Percentiles rank a stretch among this genome's conserved stretches.
These are phyloP conservation scores for Naematelia aurantialba DNA, from an alignment of 768 basidiomycete genomes.

Conservation along the genomic window DNA sequence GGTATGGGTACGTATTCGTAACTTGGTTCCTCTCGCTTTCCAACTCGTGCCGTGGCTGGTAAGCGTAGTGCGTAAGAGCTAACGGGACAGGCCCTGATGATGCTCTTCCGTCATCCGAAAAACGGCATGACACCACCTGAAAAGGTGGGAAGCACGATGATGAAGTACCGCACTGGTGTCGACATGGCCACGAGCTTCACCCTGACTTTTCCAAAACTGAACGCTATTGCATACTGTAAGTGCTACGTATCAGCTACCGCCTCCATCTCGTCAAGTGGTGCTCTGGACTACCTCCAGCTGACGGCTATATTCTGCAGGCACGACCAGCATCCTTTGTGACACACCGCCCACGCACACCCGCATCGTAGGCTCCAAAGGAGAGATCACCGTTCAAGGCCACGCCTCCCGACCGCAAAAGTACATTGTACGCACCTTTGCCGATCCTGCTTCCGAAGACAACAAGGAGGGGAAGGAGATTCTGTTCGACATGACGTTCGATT, in stretches of 20 bases:
- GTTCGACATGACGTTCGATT: constrained; percentile 21
- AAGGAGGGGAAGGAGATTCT: background rate
- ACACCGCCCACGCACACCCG: constrained; percentile 17
- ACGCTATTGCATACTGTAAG: constrained; percentile 22
- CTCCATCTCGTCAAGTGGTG: background rate
- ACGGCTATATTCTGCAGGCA: constrained; percentile 14
- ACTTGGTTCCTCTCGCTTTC: background rate
- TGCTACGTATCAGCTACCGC: background rate
- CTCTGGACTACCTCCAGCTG: background rate
- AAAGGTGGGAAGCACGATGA: constrained; percentile 26
- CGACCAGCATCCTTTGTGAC: constrained; percentile 22
- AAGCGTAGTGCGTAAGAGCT: no score
- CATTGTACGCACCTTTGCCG: constrained; percentile 15
- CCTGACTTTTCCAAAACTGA: constrained; percentile 29
- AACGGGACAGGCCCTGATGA: constrained; percentile 34
- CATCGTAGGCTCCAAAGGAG: constrained; percentile 39
- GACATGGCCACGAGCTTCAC: constrained; percentile 31
- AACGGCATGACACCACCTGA: constrained; percentile 31
- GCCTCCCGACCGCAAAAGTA: constrained; percentile 26
- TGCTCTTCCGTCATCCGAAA: constrained; percentile 42
- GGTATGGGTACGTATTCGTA: constrained; percentile 26
- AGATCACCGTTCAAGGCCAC: constrained; percentile 28
- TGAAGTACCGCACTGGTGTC: constrained; percentile 20
- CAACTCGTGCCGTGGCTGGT: no score
- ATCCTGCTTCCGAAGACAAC: background rate